Evolutionary conservation across 2,329 filamentous ascomycete species (phyloP), one percentile per base, ranked within the genome.

Genomic region (Colletotrichum musae): DNA sequence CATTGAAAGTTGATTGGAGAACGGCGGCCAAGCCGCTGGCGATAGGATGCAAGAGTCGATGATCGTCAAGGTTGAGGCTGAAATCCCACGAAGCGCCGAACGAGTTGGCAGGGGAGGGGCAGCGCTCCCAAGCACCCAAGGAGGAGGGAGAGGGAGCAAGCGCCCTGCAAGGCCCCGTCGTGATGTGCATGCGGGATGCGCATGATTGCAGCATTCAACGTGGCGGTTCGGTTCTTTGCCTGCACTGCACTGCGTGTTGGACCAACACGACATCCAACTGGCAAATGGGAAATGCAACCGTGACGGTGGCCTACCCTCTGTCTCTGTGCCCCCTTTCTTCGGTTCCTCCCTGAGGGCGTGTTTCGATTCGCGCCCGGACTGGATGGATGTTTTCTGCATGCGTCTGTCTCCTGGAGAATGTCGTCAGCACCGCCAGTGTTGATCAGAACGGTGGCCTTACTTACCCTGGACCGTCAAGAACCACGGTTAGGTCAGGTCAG

Each of bases 11-110:
- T 16, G 32, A 50, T 50, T 10, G 24, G 32, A 5, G 5, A 28
- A 21, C 9, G 18, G 52, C n/a, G 52, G 65, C 36, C 39, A 53
- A 36, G 18, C 45, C 47, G 32, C 45, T 28, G 47, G 24, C 9
- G 21, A 24, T 24, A 18, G 5, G 45, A 5, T 12, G 32, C 24
- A 18, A 39, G n/a, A 65, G 10, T 51, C 15, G 41, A 26, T 32
- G 60, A 60, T 41, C 24, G 41, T 65, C 41, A 13, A 64, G 58
- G 24, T 58, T 54, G 50, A 59, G 66, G 66, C 66, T 66, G 54
- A 66, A 18, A 45, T 18, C 13, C 32, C 3, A 26, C 39, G 59
- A 58, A 60, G 66, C 61, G 54, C 54, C 32, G 39, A 51, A 54
- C 48, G 48, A 64, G 54, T 24, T 24, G 21, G 21, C 21, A 24